These are phyloP conservation scores for Spiraea crenata DNA, from an alignment of 331 rosid genomes.

Conservation along the genomic window DNA sequence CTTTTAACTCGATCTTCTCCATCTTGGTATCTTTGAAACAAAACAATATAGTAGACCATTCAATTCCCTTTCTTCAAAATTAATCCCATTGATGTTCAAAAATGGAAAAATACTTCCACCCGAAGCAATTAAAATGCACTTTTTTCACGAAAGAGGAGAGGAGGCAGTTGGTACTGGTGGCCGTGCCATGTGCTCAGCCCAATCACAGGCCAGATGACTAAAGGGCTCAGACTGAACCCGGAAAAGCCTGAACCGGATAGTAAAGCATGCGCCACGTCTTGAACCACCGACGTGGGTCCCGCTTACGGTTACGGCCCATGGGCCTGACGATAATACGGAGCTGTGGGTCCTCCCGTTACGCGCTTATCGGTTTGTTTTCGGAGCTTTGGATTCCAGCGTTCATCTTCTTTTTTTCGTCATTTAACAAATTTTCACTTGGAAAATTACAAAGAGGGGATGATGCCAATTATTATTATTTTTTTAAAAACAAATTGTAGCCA, in stretches of 20 bases:
- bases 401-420: neutral
- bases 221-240: neutral
- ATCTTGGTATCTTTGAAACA: neutral
- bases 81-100: neutral
- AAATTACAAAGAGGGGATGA: neutral
- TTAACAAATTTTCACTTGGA: neutral
- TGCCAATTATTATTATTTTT: constrained; percentile 5
- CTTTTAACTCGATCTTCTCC: neutral
- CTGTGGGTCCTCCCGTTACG: neutral
- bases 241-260: neutral
- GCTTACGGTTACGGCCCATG: neutral
- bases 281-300: neutral
- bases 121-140: neutral
- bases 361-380: neutral
- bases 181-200: neutral
- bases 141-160: constrained; percentile 6
- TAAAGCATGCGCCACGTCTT: neutral
- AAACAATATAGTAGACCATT: neutral
- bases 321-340: neutral
- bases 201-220: neutral
- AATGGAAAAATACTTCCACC: neutral
- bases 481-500: constrained; percentile 1
- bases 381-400: constrained; percentile 2
- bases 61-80: neutral
- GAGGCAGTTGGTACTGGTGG: neutral